A percentile compares a stretch with the other conserved stretches of the same genome.
Conservation (phyloP, 257 asterid genomes). For the Vinca minor region DNA sequence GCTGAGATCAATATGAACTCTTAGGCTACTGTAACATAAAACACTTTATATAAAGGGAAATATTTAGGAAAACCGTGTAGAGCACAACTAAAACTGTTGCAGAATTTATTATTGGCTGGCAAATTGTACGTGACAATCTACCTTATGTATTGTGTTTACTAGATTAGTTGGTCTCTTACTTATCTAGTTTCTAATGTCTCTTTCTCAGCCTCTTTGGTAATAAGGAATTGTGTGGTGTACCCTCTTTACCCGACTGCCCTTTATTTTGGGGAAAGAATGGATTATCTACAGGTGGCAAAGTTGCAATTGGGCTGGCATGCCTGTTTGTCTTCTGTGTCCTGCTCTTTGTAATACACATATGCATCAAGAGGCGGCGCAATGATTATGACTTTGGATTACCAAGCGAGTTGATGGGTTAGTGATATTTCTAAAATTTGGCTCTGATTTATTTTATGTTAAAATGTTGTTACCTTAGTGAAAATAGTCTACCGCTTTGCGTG, state of each 20-base stretch:
- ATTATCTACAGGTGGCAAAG: conserved; percentile 65
- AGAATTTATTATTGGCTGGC: background rate
- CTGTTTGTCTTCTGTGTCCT: conserved; percentile 37
- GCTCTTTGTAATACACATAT: conserved; percentile 35
- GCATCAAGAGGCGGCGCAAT: conserved; percentile 47
- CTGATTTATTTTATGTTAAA: background rate
- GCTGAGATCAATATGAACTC: no score
- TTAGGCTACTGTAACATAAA: background rate
- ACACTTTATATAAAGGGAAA: background rate
- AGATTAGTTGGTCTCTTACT: background rate
- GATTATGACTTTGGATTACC: conserved; percentile 89
- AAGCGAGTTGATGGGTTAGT: conserved; percentile 66
- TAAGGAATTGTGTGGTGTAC: conserved; percentile 83
- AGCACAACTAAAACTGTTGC: background rate
- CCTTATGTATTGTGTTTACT: background rate
- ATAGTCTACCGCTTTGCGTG: background rate
- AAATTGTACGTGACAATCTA: background rate
- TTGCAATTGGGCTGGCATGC: conserved; percentile 56
- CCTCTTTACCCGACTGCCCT: conserved; percentile 73
- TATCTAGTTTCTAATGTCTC: conserved; percentile 3
- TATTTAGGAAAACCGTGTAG: background rate
- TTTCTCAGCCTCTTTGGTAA: conserved; percentile 68
- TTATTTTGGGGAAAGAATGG: conserved; percentile 77
- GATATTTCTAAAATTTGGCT: conserved; percentile 8
- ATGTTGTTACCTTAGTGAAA: background rate